These are phyloP conservation scores for Scleromitrula shiraiana DNA, from an alignment of 2,329 filamentous ascomycete genomes.

Conservation along the genomic window DNA sequence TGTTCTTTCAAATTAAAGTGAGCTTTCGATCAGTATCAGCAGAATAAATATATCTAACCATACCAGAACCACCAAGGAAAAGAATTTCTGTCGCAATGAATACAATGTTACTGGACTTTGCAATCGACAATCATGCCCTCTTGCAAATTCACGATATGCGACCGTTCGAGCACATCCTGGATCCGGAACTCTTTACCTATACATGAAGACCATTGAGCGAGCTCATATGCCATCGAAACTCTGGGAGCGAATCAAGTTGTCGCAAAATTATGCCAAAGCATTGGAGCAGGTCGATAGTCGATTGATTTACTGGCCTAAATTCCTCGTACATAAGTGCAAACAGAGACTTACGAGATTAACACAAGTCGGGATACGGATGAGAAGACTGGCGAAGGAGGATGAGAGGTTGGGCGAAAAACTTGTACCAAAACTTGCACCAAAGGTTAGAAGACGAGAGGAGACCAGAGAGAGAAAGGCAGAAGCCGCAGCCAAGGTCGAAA, in stretches of 20 bases:
- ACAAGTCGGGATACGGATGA: constrained; percentile 78
- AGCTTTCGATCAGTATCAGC: constrained; percentile 24
- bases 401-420: constrained; percentile 81
- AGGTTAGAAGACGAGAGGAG: constrained; percentile 70
- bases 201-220: constrained; percentile 93
- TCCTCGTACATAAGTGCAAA: constrained; percentile 90
- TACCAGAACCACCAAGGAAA: constrained; percentile 66
- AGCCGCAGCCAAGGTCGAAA: constrained; percentile 85
- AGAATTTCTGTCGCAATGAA: constrained; percentile 94
- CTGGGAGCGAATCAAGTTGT: constrained; percentile 90
- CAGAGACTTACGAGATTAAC: constrained; percentile 87
- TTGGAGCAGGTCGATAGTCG: constrained; percentile 79
- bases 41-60: constrained; percentile 26
- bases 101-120: constrained; percentile 80
- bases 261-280: constrained; percentile 83
- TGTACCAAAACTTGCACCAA: constrained; percentile 84
- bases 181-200: constrained; percentile 81
- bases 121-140: constrained; percentile 80
- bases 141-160: constrained; percentile 88
- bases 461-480: constrained; percentile 71
- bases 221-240: constrained; percentile 81
- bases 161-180: constrained; percentile 77
- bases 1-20: constrained; percentile 93
- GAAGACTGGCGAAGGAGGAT: constrained; percentile 79
- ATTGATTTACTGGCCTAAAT: constrained; percentile 91